phyloP scores from a whole-genome alignment of 2,329 filamentous ascomycete species.

The Microdochium trichocladiopsis region DNA sequence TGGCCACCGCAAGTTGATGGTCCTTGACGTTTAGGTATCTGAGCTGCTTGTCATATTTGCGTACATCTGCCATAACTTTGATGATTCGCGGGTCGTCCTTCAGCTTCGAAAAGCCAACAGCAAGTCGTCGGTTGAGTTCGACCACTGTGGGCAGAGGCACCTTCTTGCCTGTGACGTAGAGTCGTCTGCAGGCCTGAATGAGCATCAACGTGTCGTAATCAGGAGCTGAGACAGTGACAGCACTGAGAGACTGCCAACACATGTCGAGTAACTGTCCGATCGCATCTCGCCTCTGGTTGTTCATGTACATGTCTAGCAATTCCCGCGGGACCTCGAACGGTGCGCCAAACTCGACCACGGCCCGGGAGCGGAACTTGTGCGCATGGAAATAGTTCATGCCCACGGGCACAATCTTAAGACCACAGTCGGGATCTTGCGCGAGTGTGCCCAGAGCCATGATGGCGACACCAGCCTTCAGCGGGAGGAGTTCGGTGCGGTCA shows the following conservation, averaged over 20 bases:
- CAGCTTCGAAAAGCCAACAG: slow-evolving; percentile 86
- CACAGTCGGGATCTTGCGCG: slow-evolving; percentile 77
- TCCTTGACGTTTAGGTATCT: slow-evolving; percentile 83
- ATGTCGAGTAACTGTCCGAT: slow-evolving; percentile 80
- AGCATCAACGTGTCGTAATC: slow-evolving; percentile 97
- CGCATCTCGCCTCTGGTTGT: slow-evolving; percentile 76
- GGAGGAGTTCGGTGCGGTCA: slow-evolving; percentile 84
- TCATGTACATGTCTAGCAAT: slow-evolving; percentile 78
- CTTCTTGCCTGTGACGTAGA: slow-evolving; percentile 94
- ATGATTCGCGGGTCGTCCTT: slow-evolving; percentile 84
- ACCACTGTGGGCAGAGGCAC: slow-evolving; percentile 87
- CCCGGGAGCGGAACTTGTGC: slow-evolving; percentile 94
- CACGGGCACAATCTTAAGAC: slow-evolving; percentile 89
- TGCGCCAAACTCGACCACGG: slow-evolving; percentile 89
- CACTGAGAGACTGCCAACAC: slow-evolving; percentile 75
- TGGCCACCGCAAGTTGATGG: slow-evolving; percentile 90
- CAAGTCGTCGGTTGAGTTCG: slow-evolving; percentile 85
- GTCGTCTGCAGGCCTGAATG: slow-evolving; percentile 84
- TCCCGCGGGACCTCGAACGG: slow-evolving; percentile 80
- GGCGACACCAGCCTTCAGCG: slow-evolving; percentile 91
- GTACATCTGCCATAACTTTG: slow-evolving; percentile 66
- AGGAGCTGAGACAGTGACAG: slow-evolving; percentile 86
- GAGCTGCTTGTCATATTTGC: slow-evolving; percentile 80
- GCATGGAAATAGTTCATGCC: slow-evolving; percentile 99
- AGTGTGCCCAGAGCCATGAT: slow-evolving; percentile 95